Conservation (phyloP, 2,329 filamentous ascomycete genomes). For the Colletotrichum sp. region DNA sequence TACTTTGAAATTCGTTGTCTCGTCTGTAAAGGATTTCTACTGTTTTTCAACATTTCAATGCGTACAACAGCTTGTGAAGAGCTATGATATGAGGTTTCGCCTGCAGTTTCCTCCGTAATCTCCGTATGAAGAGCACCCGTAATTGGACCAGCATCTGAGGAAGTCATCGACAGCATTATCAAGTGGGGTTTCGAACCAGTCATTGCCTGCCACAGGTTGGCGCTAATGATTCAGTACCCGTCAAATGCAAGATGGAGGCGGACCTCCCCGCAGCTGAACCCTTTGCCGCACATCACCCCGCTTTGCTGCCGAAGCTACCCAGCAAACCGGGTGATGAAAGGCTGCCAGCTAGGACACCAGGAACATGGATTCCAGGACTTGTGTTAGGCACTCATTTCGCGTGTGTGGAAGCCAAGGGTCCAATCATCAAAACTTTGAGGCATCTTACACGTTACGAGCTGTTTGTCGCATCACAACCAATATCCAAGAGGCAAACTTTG, state of each 20-base stretch:
- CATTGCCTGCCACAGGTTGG: not conserved
- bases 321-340: not conserved
- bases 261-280: not conserved
- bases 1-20: accelerated
- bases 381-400: not conserved
- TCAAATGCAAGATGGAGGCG: not conserved
- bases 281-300: not conserved
- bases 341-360: not conserved
- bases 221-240: conserved; percentile 21
- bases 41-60: not conserved
- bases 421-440: not conserved
- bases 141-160: not conserved
- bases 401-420: not conserved
- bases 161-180: not conserved
- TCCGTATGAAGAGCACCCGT: not conserved
- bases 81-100: accelerated
- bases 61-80: not conserved
- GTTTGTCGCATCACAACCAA: not conserved
- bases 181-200: not conserved
- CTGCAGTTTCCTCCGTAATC: not conserved
- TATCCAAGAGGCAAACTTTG: not conserved
- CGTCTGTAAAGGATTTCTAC: not conserved
- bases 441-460: not conserved
- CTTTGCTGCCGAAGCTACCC: not conserved
- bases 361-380: not conserved